Base-by-base conservation (phyloP, 148 eudicot genomes). In the Salicornia ramosissima region DNA sequence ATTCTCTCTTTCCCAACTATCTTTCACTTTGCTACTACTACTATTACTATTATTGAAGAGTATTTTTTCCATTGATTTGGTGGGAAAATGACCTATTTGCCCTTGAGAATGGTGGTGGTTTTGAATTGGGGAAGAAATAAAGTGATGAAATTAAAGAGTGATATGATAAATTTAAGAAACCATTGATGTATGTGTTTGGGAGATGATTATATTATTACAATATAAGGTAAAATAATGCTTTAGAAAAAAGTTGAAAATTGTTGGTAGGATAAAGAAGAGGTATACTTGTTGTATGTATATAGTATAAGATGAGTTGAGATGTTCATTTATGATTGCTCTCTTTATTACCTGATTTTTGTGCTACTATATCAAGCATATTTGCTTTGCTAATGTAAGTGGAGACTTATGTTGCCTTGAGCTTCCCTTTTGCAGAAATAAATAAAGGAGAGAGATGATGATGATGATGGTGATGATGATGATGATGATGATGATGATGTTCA, bases 1-100 rank as follows among this genome's bases (percentile, higher is more conserved):
- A 59, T 67, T 77, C 43, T 53, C 71, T 70, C 46, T 59, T 34
- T 50, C 65, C 66, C 67, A 59, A 54, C 64, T 11, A 45, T 87
- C 92, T 71, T 71, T 75, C 51, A 68, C 71, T 45, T 78, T 82
- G 69, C 76, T 60, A 50, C 60, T 63, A 21, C 77, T 74, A 62
- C 71, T 57, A 67, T 78, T 74, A 62, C 71, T 57, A 67, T 78
- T 70, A 71, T 65, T 36, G 5, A 36, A 70, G 30, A 43, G 61
- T 61, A 54, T 21, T 63, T 54, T 77, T 59, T 84, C 85, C 85
- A 78, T 83, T 13, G 54, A 1, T 26, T 0, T 30, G 2, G 16
- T 9, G 49, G 33, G 5, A 10, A 28, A 75, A 64, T 55, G 68
- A 70, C 33, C 42, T 34, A 51, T 21, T 46, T 71, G 34, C 59